Evolutionary conservation across 352 stramenopile genomes (phyloP).

Genomic region (Globisporangium alternatum): DNA sequence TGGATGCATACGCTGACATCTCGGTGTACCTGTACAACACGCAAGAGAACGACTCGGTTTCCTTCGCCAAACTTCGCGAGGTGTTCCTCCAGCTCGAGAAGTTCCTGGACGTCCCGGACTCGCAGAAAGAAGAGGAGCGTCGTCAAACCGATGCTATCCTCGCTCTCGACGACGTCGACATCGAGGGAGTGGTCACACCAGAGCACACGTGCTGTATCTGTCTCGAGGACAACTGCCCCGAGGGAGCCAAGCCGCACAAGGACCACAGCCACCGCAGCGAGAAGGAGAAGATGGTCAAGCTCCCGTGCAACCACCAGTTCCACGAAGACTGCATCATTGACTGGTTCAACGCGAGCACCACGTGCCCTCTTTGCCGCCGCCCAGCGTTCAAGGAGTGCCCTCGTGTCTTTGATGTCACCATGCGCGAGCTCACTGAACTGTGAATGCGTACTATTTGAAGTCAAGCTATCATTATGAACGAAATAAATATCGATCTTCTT

Average conservation of each 20-base stretch:
- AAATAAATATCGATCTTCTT: conserved; percentile 14
- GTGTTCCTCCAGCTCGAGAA: conserved; percentile 37
- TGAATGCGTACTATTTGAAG: not conserved
- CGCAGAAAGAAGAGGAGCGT: conserved; percentile 50
- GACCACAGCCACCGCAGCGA: conserved; percentile 20
- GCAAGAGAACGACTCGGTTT: conserved; percentile 7
- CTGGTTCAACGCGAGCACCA: conserved; percentile 72
- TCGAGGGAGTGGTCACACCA: conserved; percentile 6
- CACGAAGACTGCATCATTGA: conserved; percentile 78
- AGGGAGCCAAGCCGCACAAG: conserved; percentile 14
- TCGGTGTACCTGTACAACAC: conserved; percentile 41
- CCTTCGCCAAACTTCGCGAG: conserved; percentile 13
- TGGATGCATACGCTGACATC: conserved; percentile 57
- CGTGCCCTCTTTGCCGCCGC: conserved; percentile 65
- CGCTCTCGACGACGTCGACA: conserved; percentile 35
- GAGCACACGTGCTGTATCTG: conserved; percentile 15
- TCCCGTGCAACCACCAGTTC: conserved; percentile 69
- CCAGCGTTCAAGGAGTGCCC: conserved; percentile 32
- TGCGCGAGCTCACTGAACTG: conserved; percentile 28
- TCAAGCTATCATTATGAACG: conserved; percentile 14
- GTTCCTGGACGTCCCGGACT: conserved; percentile 49
- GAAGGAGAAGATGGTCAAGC: conserved; percentile 41
- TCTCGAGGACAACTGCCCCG: conserved; percentile 1
- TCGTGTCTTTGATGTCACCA: conserved; percentile 36
- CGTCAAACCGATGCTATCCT: conserved; percentile 45